Percentiles rank a stretch among this genome's conserved stretches.
These are phyloP conservation scores for Myrmaecium sp. DNA, from an alignment of 2,329 filamentous ascomycete genomes.

Conservation along the genomic window DNA sequence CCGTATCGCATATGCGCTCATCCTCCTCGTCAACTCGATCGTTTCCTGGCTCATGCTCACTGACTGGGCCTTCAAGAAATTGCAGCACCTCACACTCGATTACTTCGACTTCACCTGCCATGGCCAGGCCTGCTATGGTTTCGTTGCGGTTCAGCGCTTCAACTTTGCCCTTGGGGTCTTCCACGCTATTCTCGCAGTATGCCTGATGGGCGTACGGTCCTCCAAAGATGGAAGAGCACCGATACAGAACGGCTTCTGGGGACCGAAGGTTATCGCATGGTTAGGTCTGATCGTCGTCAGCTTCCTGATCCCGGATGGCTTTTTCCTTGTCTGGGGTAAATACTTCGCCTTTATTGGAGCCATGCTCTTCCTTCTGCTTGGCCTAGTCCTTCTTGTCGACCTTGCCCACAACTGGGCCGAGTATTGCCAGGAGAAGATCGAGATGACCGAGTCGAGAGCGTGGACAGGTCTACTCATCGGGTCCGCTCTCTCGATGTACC, in stretches of 20 bases:
- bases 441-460: slow-evolving; percentile 64
- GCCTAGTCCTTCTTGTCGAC: slow-evolving; percentile 82
- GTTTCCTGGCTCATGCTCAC: slow-evolving; percentile 98
- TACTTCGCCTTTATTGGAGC: slow-evolving; percentile 79
- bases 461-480: slow-evolving; percentile 84
- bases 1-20: slow-evolving; percentile 86
- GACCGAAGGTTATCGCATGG: slow-evolving; percentile 87
- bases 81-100: slow-evolving; percentile 80
- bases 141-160: slow-evolving; percentile 91
- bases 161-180: slow-evolving; percentile 95
- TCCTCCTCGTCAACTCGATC: slow-evolving; percentile 92
- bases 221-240: slow-evolving; percentile 76
- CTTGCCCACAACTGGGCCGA: slow-evolving; percentile 95
- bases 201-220: slow-evolving; percentile 72
- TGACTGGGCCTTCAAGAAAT: slow-evolving; percentile 91
- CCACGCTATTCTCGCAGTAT: slow-evolving; percentile 68
- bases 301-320: slow-evolving; percentile 86
- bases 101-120: slow-evolving; percentile 90
- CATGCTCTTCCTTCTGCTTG: slow-evolving; percentile 84
- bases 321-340: slow-evolving; percentile 93
- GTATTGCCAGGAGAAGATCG: slow-evolving; percentile 85
- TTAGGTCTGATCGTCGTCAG: slow-evolving; percentile 71
- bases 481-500: slow-evolving; percentile 85
- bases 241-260: slow-evolving; percentile 98
- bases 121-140: slow-evolving; percentile 82